A percentile compares a stretch with the other conserved stretches of the same genome.
Conservation (phyloP, 306 rosid species). For the Trifolium subterraneum region DNA sequence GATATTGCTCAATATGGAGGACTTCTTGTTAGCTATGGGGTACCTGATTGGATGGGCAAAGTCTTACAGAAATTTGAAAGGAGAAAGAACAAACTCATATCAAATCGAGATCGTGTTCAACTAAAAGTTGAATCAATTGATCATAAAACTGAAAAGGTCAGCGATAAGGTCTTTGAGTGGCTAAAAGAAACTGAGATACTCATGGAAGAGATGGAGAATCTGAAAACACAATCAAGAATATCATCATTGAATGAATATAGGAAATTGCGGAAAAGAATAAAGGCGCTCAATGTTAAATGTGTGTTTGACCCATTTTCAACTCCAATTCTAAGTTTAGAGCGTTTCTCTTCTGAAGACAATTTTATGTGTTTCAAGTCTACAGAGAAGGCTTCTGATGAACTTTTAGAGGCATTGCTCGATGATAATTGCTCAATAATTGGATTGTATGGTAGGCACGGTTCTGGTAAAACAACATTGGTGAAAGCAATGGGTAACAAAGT, state of each 20-base stretch:
- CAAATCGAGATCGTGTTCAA: too few relatives aligned
- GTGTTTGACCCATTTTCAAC: too few relatives aligned
- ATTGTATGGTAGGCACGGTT: too few relatives aligned
- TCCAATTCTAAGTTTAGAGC: too few relatives aligned
- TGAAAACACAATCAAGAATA: not conserved
- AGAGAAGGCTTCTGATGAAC: too few relatives aligned
- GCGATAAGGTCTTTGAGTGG: not conserved
- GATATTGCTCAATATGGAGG: not conserved
- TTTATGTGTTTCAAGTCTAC: too few relatives aligned
- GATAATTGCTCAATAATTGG: too few relatives aligned
- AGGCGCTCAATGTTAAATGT: too few relatives aligned
- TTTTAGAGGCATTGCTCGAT: too few relatives aligned
- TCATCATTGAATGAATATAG: not conserved
- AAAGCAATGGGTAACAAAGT: too few relatives aligned
- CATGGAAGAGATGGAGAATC: not conserved
- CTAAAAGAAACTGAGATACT: not conserved
- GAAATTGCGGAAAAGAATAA: not conserved
- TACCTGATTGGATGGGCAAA: not conserved
- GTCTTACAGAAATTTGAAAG: not conserved
- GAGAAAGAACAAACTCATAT: not conserved
- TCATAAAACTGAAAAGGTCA: not conserved
- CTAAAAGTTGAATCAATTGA: not conserved
- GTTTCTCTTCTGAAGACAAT: too few relatives aligned
- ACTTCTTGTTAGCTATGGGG: not conserved
- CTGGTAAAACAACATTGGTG: too few relatives aligned